These are phyloP conservation scores for Coprinopsis marcescibilis DNA, from an alignment of 768 basidiomycete species.

Conservation along the genomic window DNA sequence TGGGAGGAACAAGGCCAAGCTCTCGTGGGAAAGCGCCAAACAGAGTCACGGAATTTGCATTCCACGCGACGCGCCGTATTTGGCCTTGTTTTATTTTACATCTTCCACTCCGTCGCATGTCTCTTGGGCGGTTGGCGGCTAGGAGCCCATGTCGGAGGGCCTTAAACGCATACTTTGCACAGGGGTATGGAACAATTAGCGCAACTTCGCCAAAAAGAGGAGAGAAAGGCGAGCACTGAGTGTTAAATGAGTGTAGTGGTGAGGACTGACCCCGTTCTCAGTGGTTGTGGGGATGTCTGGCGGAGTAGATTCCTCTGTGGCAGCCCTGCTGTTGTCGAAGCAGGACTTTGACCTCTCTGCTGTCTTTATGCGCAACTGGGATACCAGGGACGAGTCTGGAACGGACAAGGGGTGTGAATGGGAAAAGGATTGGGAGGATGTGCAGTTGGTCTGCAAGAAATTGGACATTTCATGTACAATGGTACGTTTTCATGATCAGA, in stretches of 20 bases:
- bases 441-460: conserved; percentile 68
- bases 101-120: too few relatives aligned
- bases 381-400: conserved; percentile 74
- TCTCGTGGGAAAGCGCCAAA: too few relatives aligned
- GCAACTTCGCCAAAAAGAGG: conserved; percentile 26
- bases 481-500: conserved; percentile 36
- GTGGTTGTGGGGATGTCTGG: conserved; percentile 94
- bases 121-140: too few relatives aligned
- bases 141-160: too few relatives aligned
- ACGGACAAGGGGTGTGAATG: conserved; percentile 87
- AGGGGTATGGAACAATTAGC: too few relatives aligned
- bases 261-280: conserved; percentile 21
- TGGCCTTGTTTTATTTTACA: too few relatives aligned
- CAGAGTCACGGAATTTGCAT: too few relatives aligned
- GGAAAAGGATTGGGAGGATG: conserved; percentile 94
- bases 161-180: too few relatives aligned
- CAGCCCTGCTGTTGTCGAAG: conserved; percentile 69
- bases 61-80: too few relatives aligned
- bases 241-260: neutral
- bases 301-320: conserved; percentile 90
- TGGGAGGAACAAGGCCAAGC: too few relatives aligned
- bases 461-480: conserved; percentile 70
- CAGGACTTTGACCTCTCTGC: conserved; percentile 83
- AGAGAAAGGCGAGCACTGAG: conserved; percentile 23
- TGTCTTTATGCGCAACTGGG: conserved; percentile 97